Base-by-base conservation (phyloP, 2,329 filamentous ascomycete species). In the Lachnellula subtilissima region DNA sequence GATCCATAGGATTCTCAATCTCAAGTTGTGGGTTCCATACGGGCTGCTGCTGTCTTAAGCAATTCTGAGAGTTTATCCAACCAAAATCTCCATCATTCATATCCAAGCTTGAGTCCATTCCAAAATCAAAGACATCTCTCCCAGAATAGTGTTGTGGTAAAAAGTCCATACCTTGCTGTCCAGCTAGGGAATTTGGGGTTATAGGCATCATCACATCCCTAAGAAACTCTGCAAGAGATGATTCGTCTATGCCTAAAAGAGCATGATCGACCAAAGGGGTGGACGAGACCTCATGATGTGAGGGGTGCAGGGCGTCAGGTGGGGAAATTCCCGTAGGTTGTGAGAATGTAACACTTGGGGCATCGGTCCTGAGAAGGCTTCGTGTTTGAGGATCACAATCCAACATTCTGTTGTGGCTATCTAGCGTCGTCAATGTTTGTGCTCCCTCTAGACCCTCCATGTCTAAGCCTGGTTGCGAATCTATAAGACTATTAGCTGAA, bases 181-280 rank as follows among this genome's bases (percentile, higher is more conserved):
- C 45, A 17, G 45, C 45, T 12, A 47, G 19, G n/a, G 45, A 23
- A 14, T 46, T 39, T 15, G 23, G 23, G 12, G 45, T 14, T 5
- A 17, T 1, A n/a, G 56, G 56, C 56, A 60, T 60, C 58, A 60
- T 60, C n/a, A 60, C 51, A 46, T 60, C 58, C 48, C 50, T 46
- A 5, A 61, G 47, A 39, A 61, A 61, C 15, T 53, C 54, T 4
- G 59, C 59, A 36, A 61, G 50, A 9, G 50, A 52, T 2, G 50
- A 52, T 32, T 60, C 57, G 46, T 60, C 50, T 8, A 53, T 46
- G 22, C 55, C 54, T 37, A 60, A 36, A 14, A 58, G 45, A 11
- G 47, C n/a, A 48, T 49, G 23, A 32, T 47, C 45, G 14, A 47
- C 23, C 45, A 47, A 9, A 28, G 50, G 50, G 23, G 50, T 14